Conservation (phyloP, 805 yeast genomes). For the Wickerhamiella vanderwaltii region DNA sequence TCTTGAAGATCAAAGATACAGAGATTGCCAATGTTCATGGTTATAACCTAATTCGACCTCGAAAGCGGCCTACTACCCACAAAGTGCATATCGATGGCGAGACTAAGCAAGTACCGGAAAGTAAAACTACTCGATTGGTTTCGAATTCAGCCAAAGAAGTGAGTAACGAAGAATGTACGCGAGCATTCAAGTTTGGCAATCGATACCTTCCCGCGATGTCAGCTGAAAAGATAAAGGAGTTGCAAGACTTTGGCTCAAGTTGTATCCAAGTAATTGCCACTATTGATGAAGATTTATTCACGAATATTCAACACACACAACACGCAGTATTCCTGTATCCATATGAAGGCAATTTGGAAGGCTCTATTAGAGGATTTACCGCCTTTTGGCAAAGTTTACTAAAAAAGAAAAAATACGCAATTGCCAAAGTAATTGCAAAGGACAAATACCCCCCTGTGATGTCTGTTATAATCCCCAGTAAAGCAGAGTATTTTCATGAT, state of each 20-base stretch:
- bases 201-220: conserved; percentile 27
- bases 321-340: conserved; percentile 58
- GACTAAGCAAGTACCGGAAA: conserved; percentile 39
- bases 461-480: conserved; percentile 42
- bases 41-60: conserved; percentile 47
- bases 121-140: conserved; percentile 32
- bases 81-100: conserved; percentile 46
- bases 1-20: conserved; percentile 23
- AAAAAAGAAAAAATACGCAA: conserved; percentile 42
- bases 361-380: conserved; percentile 56
- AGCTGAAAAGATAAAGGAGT: conserved; percentile 29
- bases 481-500: conserved; percentile 24
- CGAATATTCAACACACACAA: conserved; percentile 39
- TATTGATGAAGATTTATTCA: conserved; percentile 17
- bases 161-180: conserved; percentile 25
- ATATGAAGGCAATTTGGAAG: conserved; percentile 43
- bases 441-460: conserved; percentile 46
- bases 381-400: conserved; percentile 52
- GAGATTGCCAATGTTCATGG: conserved; percentile 56
- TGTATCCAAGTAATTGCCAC: conserved; percentile 50
- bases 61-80: conserved; percentile 38
- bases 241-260: conserved; percentile 33
- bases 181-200: conserved; percentile 36
- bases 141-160: conserved; percentile 36
- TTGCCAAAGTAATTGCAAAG: conserved; percentile 60